phyloP scores from a whole-genome alignment of 73 alveolate genomes.

The Paramecium pentaurelia region DNA sequence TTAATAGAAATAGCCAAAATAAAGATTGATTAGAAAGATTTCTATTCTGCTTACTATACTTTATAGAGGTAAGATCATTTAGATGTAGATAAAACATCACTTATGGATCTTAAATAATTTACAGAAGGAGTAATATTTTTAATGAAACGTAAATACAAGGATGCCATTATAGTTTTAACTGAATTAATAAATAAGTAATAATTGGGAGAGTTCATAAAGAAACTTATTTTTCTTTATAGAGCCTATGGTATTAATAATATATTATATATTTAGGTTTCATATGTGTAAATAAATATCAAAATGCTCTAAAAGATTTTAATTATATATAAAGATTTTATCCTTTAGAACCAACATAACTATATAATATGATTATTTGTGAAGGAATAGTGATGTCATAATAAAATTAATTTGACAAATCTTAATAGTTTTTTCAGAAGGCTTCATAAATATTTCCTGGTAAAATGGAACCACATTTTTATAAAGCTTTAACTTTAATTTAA shows the following conservation, averaged over 20 bases:
- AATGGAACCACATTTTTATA: slow-evolving; percentile 47
- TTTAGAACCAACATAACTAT: slow-evolving; percentile 62
- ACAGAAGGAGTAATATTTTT: slow-evolving; percentile 79
- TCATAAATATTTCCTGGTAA: slow-evolving; percentile 31
- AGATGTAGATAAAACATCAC: slow-evolving; percentile 60
- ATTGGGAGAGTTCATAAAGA: slow-evolving; percentile 55
- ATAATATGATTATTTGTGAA: slow-evolving; percentile 61
- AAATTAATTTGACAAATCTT: background rate
- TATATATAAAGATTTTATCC: slow-evolving; percentile 18
- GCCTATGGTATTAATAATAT: slow-evolving; percentile 66
- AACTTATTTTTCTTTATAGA: slow-evolving; percentile 63
- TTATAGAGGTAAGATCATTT: slow-evolving; percentile 68
- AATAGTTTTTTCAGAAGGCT: slow-evolving; percentile 23
- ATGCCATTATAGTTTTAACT: slow-evolving; percentile 67
- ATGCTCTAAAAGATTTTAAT: slow-evolving; percentile 66
- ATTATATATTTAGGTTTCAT: slow-evolving; percentile 7
- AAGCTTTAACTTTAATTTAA: slow-evolving; percentile 40
- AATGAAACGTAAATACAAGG: slow-evolving; percentile 78
- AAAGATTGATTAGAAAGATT: slow-evolving; percentile 75
- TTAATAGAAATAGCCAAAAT: slow-evolving; percentile 72
- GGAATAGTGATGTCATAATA: slow-evolving; percentile 48
- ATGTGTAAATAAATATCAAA: slow-evolving; percentile 62
- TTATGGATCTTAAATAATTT: slow-evolving; percentile 57
- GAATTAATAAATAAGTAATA: slow-evolving; percentile 46
- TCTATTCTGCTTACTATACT: slow-evolving; percentile 77